These are phyloP conservation scores for Hypomyces rosellus DNA, from an alignment of 2,329 filamentous ascomycete species.

Conservation along the genomic window DNA sequence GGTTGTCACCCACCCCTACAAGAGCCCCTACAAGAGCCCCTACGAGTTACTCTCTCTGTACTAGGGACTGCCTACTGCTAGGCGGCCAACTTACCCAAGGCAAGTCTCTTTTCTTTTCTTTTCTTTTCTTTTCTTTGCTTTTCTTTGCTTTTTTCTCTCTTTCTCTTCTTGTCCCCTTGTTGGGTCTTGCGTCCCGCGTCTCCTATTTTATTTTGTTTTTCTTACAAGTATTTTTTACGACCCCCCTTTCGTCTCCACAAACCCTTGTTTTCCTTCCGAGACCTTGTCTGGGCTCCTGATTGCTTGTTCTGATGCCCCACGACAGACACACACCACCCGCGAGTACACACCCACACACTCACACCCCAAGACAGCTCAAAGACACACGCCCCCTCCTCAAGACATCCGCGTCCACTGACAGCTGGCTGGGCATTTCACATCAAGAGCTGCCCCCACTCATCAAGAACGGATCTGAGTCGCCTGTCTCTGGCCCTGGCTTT, in stretches of 20 bases:
- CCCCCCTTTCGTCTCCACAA: background rate
- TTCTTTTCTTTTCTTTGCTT: background rate
- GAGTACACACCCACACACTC: background rate
- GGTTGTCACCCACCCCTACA: background rate
- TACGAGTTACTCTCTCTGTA: no score
- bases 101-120: background rate
- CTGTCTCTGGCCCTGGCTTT: constrained; percentile 1
- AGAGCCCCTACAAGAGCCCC: no score
- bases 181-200: background rate
- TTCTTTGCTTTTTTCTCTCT: no score
- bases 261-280: constrained; percentile 4
- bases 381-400: background rate
- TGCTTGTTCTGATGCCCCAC: background rate
- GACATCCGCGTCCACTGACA: constrained; percentile 10
- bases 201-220: background rate
- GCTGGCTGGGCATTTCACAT: constrained; percentile 2
- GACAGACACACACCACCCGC: background rate
- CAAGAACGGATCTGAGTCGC: constrained; percentile 10
- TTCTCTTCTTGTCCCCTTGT: background rate
- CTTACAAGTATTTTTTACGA: background rate
- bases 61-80: no score
- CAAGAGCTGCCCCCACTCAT: constrained; percentile 5
- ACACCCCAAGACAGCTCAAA: background rate
- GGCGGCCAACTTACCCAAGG: no score
- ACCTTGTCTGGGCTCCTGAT: constrained; percentile 1